phyloP scores from a whole-genome alignment of 1,284 basidiomycete species.

The Apiotrichum mycotoxinovorans region DNA sequence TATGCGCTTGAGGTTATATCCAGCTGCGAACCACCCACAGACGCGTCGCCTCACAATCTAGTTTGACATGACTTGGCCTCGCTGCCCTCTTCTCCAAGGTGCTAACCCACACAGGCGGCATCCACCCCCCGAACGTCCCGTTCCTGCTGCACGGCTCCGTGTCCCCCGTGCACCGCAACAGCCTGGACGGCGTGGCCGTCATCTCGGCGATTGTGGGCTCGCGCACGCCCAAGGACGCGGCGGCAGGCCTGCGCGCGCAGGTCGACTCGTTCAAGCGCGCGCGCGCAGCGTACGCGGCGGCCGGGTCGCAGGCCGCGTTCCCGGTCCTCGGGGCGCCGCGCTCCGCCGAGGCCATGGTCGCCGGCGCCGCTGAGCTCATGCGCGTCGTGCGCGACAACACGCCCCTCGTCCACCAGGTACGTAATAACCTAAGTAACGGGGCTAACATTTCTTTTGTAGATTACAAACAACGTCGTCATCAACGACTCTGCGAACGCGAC shows the following conservation, averaged over 20 bases:
- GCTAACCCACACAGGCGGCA: conserved; percentile 60
- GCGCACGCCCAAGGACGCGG: conserved; percentile 59
- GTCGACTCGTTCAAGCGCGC: conserved; percentile 44
- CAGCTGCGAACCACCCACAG: too few species aligned
- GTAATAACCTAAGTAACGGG: conserved; percentile 35
- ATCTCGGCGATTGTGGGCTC: conserved; percentile 84
- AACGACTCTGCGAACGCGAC: conserved; percentile 91
- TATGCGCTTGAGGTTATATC: too few species aligned
- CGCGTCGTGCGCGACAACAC: conserved; percentile 55
- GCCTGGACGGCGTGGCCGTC: conserved; percentile 79
- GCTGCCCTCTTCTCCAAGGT: background rate
- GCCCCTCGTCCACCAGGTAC: conserved; percentile 81
- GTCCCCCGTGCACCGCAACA: conserved; percentile 56
- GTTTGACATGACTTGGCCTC: too few species aligned
- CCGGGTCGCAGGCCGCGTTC: conserved; percentile 12
- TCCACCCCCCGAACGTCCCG: conserved; percentile 70
- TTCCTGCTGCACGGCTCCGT: conserved; percentile 68
- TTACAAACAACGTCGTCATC: conserved; percentile 85
- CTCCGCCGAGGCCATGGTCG: conserved; percentile 42
- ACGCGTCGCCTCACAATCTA: too few species aligned
- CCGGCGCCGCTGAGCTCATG: conserved; percentile 55
- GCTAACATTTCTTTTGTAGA: conserved; percentile 53
- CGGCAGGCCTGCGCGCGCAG: conserved; percentile 48
- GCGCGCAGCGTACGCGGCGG: conserved; percentile 6
- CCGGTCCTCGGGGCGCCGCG: background rate